Evolutionary conservation across 1,284 basidiomycete genomes (phyloP), one percentile per base, ranked within the genome.

Genomic region (Ganoderma meredithae): DNA sequence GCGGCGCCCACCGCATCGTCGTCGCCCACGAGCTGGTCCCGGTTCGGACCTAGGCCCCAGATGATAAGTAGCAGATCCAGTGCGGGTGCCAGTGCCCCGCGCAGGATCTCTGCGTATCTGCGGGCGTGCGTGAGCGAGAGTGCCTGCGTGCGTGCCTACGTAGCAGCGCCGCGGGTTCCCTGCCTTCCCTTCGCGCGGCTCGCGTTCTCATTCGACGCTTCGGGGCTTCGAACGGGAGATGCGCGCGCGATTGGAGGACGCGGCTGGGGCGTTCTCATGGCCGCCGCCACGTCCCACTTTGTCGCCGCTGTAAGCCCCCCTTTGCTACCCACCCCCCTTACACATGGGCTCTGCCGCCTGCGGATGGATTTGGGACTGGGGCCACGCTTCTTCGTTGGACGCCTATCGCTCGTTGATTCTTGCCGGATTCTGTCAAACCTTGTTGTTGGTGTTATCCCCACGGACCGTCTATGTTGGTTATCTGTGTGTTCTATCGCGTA

Each of bases 201-300:
- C 60, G 25, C 22, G 60, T 39, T 61, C 60, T 43, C 60, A 61
- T 47, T 44, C 60, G 60, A 43, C 13, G 41, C 60, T 52, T 41
- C 58, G 39, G 39, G 39, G 36, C 36, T 60, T 60, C 39, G 36
- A 43, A 47, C 39, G 25, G 55, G 36, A 58, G 44, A 41, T 56
- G 65, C 61, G 25, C 62, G 65, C 49, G 62, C 61, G 62, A 69
- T 69, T 71, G 67, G 70, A 41, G 33, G 55, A 59, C 36, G 40
- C 67, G 49, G 13, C 63, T 33, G 41, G 3, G 56, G 64, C 39
- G 55, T 64, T 71, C 70, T 64, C 70, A 71, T 64, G 70, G 60
- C 63, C 55, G 69, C 63, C 70, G 65, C 70, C 67, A 71, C 67
- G 60, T 55, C 49, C 70, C 70, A 59, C 70, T 63, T 65, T 71